Evolutionary conservation across 164 flowering plant genomes (phyloP).

Genomic region (Liquidambar formosana): DNA sequence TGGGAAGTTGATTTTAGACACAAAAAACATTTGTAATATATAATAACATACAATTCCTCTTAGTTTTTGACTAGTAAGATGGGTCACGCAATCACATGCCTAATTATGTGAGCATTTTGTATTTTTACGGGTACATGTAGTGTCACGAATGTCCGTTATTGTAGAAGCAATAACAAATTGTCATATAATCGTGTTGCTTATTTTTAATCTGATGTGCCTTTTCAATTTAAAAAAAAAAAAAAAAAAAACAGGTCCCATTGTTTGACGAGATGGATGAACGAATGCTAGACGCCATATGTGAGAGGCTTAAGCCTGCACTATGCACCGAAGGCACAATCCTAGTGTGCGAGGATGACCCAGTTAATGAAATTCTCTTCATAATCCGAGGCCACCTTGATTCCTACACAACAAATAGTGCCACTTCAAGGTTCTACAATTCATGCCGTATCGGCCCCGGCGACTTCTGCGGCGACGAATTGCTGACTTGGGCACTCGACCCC

Average conservation of each 20-base stretch:
- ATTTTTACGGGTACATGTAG: no score
- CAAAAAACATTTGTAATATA: no score
- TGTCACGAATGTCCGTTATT: no score
- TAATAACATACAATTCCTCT: no score
- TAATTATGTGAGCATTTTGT: no score
- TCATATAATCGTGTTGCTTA: no score
- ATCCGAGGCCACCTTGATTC: constrained; percentile 91
- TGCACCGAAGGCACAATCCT: constrained; percentile 73
- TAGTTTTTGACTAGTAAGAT: no score
- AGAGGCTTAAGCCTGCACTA: constrained; percentile 84
- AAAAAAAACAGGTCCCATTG: constrained; percentile 80
- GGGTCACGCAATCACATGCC: no score
- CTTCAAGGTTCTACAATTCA: constrained; percentile 91
- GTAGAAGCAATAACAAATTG: no score
- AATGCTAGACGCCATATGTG: constrained; percentile 90
- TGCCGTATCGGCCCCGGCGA: constrained; percentile 80
- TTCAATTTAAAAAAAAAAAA: no score
- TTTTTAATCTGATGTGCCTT: no score
- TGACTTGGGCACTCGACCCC: constrained; percentile 94
- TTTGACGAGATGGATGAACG: constrained; percentile 94
- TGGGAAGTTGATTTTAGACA: no score
- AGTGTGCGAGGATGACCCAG: constrained; percentile 91
- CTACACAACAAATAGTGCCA: constrained; percentile 87
- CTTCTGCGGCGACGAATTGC: constrained; percentile 92
- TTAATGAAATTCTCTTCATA: constrained; percentile 88